phyloP scores from a whole-genome alignment of 1,284 basidiomycete genomes.

The Kalmanozyma brasiliensis region DNA sequence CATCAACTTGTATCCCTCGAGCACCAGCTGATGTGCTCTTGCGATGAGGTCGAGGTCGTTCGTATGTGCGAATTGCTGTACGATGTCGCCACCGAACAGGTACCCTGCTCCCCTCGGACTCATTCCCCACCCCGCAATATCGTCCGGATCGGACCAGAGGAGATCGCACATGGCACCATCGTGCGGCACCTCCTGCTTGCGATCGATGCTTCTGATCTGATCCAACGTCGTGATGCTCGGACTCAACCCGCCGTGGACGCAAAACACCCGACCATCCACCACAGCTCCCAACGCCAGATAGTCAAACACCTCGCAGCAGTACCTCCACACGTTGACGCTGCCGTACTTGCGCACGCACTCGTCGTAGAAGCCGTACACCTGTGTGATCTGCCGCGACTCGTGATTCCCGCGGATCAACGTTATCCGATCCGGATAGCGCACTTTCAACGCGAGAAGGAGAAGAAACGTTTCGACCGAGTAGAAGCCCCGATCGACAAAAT shows the following conservation, averaged over 20 bases:
- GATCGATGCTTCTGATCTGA: constrained; percentile 89
- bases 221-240: constrained; percentile 61
- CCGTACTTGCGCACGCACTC: constrained; percentile 98
- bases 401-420: constrained; percentile 98
- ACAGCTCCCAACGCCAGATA: constrained; percentile 93
- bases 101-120: constrained; percentile 97
- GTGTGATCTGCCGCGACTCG: constrained; percentile 93
- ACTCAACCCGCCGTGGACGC: constrained; percentile 91
- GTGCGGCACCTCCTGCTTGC: constrained; percentile 99
- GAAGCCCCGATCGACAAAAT: constrained; percentile 78
- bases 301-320: constrained; percentile 98
- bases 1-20: constrained; percentile 99
- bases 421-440: constrained; percentile 96
- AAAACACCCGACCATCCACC: constrained; percentile 92
- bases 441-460: constrained; percentile 91
- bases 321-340: constrained; percentile 92
- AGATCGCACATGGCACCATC: constrained; percentile 99
- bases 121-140: constrained; percentile 76
- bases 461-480: constrained; percentile 98
- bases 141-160: constrained; percentile 96
- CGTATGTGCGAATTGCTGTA: constrained; percentile 85
- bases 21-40: constrained; percentile 91
- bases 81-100: constrained; percentile 92
- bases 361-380: constrained; percentile 99
- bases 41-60: constrained; percentile 96